Percentiles rank a stretch among this genome's conserved stretches.
These are phyloP conservation scores for Sedum album DNA, from an alignment of 164 flowering plant species.

Conservation along the genomic window DNA sequence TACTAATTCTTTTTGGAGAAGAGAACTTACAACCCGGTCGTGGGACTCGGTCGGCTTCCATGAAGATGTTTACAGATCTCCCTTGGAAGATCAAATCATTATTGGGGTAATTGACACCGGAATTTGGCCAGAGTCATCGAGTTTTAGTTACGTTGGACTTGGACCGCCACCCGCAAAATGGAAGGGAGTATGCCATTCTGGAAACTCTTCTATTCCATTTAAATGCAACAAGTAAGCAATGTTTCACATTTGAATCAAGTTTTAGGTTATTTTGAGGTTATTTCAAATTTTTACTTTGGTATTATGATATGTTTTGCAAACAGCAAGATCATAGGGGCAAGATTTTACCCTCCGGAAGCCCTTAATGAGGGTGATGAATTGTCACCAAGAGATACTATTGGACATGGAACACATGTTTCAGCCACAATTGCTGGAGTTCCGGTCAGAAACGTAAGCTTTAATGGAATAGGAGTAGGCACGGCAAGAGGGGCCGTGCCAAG, in stretches of 20 bases:
- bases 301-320: too few relatives aligned
- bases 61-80: conserved; percentile 12
- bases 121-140: conserved; percentile 49
- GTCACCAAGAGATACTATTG: conserved; percentile 30
- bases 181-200: conserved; percentile 38
- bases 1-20: neutral
- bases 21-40: conserved; percentile 37
- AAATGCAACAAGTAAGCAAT: conserved; percentile 47
- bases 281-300: too few relatives aligned
- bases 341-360: too few relatives aligned
- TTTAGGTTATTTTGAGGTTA: too few relatives aligned
- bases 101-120: too few relatives aligned
- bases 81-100: conserved; percentile 30
- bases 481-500: conserved; percentile 51
- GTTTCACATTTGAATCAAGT: neutral
- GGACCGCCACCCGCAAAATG: conserved; percentile 40
- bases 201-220: conserved; percentile 17
- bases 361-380: too few relatives aligned
- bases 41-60: conserved; percentile 40
- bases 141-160: conserved; percentile 20
- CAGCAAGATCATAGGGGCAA: too few relatives aligned
- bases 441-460: conserved; percentile 25
- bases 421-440: conserved; percentile 37
- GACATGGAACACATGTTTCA: conserved; percentile 52
- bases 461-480: conserved; percentile 31